These are phyloP conservation scores for Lobosporangium transversale DNA, from an alignment of 192 early-diverging fungal species.

Conservation along the genomic window DNA sequence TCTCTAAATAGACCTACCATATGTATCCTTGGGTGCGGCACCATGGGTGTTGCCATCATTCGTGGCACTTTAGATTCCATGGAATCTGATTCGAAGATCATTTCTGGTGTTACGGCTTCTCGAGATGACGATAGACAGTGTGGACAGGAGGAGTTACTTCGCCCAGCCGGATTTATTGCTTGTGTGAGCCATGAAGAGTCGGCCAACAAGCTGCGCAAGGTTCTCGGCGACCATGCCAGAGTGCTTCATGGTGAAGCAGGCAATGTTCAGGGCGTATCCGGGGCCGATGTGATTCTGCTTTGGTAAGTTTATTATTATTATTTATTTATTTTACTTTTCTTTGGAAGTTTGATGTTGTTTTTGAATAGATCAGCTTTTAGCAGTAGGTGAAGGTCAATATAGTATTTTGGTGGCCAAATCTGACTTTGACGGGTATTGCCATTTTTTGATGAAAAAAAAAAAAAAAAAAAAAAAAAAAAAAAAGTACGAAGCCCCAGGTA, in stretches of 20 bases:
- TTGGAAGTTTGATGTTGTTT: no score
- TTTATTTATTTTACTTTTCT: not conserved
- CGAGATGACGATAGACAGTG: not conserved
- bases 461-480: no score
- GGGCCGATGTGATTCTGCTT: slow-evolving; percentile 57
- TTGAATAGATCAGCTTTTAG: no score
- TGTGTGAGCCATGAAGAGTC: slow-evolving; percentile 59
- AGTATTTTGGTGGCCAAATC: no score
- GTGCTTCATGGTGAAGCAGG: slow-evolving; percentile 43
- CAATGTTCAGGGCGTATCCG: slow-evolving; percentile 54
- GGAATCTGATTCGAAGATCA: not conserved
- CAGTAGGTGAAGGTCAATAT: no score
- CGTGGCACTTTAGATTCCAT: slow-evolving; percentile 57
- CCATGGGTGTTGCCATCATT: slow-evolving; percentile 64
- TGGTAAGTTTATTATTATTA: slow-evolving; percentile 43
- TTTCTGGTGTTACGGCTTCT: slow-evolving; percentile 15
- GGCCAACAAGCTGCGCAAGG: slow-evolving; percentile 23
- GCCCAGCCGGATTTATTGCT: slow-evolving; percentile 57
- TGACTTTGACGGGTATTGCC: no score
- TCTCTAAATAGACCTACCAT: slow-evolving; percentile 47
- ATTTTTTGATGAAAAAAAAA: no score
- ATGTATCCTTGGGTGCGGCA: slow-evolving; percentile 62
- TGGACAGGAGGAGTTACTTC: slow-evolving; percentile 6
- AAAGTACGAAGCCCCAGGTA: slow-evolving; percentile 64
- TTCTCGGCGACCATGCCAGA: slow-evolving; percentile 33